Evolutionary conservation across 768 basidiomycete genomes (phyloP).

Genomic region (Tulasnella sp.): DNA sequence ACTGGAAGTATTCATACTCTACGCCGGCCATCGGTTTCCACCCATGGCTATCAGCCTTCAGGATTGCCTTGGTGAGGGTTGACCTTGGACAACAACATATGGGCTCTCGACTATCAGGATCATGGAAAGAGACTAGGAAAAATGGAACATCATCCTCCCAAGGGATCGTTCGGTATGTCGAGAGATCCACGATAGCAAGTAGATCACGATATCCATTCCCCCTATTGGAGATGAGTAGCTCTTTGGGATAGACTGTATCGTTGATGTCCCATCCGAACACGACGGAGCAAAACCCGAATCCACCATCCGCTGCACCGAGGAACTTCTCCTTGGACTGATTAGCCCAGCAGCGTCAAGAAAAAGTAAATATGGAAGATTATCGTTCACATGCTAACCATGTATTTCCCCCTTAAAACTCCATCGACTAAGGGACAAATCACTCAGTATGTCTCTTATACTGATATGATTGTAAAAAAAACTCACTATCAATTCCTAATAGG

Average conservation of each 20-base stretch:
- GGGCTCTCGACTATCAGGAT: conserved; percentile 72
- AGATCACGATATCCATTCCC: conserved; percentile 89
- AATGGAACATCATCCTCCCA: conserved; percentile 64
- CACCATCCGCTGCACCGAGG: conserved; percentile 57
- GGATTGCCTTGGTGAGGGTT: conserved; percentile 50
- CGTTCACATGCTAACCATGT: conserved; percentile 48
- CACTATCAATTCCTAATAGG: conserved; percentile 11
- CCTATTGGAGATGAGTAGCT: conserved; percentile 83
- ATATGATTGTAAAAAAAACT: not conserved
- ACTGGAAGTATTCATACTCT: conserved; percentile 95
- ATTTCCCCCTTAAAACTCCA: conserved; percentile 90
- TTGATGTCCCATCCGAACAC: conserved; percentile 94
- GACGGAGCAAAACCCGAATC: conserved; percentile 90
- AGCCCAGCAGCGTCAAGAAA: not conserved
- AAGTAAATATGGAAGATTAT: not conserved
- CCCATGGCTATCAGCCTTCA: conserved; percentile 38
- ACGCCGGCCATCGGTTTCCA: conserved; percentile 71
- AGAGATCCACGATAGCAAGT: conserved; percentile 74
- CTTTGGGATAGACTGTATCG: conserved; percentile 71
- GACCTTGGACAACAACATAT: conserved; percentile 80
- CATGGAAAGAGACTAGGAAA: conserved; percentile 83
- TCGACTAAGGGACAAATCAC: conserved; percentile 48
- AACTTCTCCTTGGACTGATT: conserved; percentile 84
- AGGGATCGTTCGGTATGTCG: conserved; percentile 77
- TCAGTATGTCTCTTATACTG: not conserved